Evolutionary conservation across 2,329 filamentous ascomycete species (phyloP).

Genomic region (Diaporthe helianthi): DNA sequence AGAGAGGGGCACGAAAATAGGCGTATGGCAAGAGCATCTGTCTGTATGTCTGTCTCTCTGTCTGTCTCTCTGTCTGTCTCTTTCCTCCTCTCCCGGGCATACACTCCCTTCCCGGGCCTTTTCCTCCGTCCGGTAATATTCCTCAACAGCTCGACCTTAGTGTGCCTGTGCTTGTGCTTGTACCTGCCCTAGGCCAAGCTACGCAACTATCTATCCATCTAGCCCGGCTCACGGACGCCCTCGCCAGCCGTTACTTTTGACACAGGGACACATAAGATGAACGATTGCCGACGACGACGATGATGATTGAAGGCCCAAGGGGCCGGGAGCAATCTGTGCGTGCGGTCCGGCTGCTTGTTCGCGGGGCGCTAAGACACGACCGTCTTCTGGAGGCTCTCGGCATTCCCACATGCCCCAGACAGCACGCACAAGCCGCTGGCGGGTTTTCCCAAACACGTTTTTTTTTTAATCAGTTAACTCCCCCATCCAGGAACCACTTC

Average conservation of each 20-base stretch:
- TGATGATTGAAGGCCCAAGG: background rate
- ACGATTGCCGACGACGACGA: no score
- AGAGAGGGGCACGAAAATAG: background rate
- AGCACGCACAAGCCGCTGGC: no score
- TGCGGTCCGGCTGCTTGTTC: background rate
- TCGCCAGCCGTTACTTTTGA: background rate
- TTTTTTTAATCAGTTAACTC: background rate
- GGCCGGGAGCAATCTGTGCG: constrained; percentile 22
- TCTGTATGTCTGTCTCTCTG: background rate
- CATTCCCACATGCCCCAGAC: constrained; percentile 9
- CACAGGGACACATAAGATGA: constrained; percentile 9
- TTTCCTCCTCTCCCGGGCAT: background rate
- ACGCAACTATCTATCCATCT: background rate
- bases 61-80: background rate
- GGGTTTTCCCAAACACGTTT: background rate
- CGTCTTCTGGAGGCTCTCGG: background rate
- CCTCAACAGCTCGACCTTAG: background rate
- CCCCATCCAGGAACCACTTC: constrained; percentile 17
- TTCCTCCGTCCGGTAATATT: background rate
- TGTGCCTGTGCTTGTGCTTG: background rate
- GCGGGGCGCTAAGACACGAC: background rate
- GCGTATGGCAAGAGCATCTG: background rate
- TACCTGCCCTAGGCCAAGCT: background rate
- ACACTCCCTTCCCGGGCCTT: no score
- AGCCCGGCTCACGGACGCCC: constrained; percentile 6